phyloP scores from a whole-genome alignment of 345 rosid species.

The Kandelia obovata region DNA sequence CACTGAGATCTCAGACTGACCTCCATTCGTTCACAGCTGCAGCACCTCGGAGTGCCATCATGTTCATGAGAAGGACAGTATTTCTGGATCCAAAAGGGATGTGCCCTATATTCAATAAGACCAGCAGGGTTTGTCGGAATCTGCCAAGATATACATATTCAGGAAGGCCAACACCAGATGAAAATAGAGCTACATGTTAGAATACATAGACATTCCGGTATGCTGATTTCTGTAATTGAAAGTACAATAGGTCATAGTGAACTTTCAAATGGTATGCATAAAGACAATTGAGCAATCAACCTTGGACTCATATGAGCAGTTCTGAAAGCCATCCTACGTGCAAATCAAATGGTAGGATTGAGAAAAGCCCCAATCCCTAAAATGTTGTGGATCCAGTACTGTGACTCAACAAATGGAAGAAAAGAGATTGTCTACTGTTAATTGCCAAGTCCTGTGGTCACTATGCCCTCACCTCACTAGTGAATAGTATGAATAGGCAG shows the following conservation, averaged over 20 bases:
- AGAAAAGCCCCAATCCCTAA: too few species aligned
- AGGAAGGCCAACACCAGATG: constrained; percentile 25
- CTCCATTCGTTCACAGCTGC: constrained; percentile 41
- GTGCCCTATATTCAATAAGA: constrained; percentile 36
- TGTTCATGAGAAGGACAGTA: constrained; percentile 38
- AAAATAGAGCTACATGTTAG: constrained; percentile 11
- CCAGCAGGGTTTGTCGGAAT: constrained; percentile 34
- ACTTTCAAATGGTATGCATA: not conserved
- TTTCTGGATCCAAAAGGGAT: constrained; percentile 36
- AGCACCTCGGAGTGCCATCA: constrained; percentile 33
- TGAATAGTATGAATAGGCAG: too few species aligned
- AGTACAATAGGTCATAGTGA: not conserved
- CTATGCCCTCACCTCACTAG: too few species aligned
- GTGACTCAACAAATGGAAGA: too few species aligned
- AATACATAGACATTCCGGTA: constrained; percentile 6
- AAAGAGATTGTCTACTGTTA: too few species aligned
- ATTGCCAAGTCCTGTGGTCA: too few species aligned
- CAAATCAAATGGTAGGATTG: too few species aligned
- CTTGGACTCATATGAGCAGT: too few species aligned
- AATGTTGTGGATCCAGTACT: too few species aligned
- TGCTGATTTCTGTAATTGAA: constrained; percentile 10
- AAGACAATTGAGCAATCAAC: too few species aligned
- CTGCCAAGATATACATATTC: constrained; percentile 29
- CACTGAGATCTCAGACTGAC: constrained; percentile 31
- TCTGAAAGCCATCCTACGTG: too few species aligned